phyloP scores from a whole-genome alignment of 306 rosid genomes.

The Quercus ilex region DNA sequence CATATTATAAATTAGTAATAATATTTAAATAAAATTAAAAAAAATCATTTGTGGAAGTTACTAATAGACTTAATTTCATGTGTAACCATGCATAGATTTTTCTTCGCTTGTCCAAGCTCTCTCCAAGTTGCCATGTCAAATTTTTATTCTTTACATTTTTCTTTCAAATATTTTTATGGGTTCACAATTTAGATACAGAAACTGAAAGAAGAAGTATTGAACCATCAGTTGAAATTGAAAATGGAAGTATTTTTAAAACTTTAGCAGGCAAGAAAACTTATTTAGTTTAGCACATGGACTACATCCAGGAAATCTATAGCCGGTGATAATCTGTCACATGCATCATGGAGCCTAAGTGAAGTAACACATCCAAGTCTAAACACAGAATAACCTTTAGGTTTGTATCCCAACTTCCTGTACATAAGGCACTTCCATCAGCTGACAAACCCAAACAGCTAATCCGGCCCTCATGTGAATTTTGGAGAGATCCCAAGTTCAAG shows the following conservation, averaged over 20 bases:
- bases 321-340: not conserved
- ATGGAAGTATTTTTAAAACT: not conserved
- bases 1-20: not conserved
- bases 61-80: not conserved
- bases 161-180: not conserved
- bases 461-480: constrained; percentile 69
- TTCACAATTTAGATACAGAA: not conserved
- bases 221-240: not conserved
- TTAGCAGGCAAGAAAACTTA: not conserved
- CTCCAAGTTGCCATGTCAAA: not conserved
- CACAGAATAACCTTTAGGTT: constrained; percentile 76
- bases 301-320: not conserved
- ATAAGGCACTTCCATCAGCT: constrained; percentile 98
- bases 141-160: not conserved
- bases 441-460: constrained; percentile 93
- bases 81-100: not conserved
- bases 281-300: not conserved
- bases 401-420: constrained; percentile 98
- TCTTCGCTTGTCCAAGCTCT: not conserved
- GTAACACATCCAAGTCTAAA: constrained; percentile 12
- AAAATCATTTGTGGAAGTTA: not conserved
- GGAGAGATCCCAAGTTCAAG: constrained; percentile 90
- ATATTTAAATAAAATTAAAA: not conserved
- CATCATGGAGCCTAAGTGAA: not conserved
- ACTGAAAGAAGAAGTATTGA: not conserved